These are phyloP conservation scores for Solanum lycopersicoides DNA, from an alignment of 257 asterid species.

Conservation along the genomic window DNA sequence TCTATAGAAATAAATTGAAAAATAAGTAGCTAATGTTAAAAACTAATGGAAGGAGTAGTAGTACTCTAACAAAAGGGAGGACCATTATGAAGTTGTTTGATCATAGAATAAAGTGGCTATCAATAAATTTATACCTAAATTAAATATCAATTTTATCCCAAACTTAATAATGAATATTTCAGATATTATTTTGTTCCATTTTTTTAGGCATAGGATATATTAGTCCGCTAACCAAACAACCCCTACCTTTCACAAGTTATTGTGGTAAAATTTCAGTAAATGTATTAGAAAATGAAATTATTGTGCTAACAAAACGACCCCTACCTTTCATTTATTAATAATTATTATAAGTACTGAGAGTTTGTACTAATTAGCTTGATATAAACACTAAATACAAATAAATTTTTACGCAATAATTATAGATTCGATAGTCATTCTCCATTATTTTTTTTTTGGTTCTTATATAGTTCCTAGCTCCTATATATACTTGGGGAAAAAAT, in stretches of 20 bases:
- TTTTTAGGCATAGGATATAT: background rate
- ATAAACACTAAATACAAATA: background rate
- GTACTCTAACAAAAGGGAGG: background rate
- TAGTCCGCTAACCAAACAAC: background rate
- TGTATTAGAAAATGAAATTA: background rate
- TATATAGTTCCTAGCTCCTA: background rate
- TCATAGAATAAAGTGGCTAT: background rate
- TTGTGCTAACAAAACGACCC: background rate
- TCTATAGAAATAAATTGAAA: background rate
- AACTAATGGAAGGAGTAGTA: background rate
- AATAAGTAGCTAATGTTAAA: background rate
- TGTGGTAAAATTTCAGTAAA: background rate
- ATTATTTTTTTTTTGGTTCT: background rate
- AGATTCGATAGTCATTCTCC: background rate
- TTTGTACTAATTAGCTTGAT: background rate
- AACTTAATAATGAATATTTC: background rate
- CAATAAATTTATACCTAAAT: background rate
- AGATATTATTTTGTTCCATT: background rate
- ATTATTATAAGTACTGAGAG: too few species aligned
- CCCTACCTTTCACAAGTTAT: background rate
- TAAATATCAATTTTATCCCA: background rate
- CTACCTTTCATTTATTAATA: background rate
- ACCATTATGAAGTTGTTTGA: background rate
- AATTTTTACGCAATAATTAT: background rate
- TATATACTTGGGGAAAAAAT: background rate